These are phyloP conservation scores for Fusarium beomiforme DNA, from an alignment of 2,329 filamentous ascomycete genomes.

Conservation along the genomic window DNA sequence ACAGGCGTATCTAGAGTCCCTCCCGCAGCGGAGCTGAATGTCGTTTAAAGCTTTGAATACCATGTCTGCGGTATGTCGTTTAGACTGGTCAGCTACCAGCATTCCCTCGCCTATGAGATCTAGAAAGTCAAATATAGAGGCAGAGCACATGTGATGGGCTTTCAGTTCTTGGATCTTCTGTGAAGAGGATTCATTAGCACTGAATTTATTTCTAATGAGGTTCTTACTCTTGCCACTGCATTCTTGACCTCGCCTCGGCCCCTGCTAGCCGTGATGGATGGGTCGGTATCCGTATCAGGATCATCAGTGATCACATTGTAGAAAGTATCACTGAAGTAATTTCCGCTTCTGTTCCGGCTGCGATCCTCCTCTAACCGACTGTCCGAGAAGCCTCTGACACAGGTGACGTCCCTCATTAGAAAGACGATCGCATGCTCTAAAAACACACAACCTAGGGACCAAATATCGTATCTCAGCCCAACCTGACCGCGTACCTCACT, in stretches of 20 bases:
- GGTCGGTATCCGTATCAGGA: rapidly evolving
- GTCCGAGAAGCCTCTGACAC: neutral
- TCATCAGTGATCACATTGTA: neutral
- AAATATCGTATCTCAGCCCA: neutral
- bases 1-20: neutral
- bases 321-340: neutral
- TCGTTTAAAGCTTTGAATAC: neutral
- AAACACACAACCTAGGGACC: neutral
- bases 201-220: neutral
- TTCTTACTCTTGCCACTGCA: neutral
- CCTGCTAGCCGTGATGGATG: too few relatives aligned
- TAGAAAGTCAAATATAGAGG: neutral
- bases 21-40: neutral
- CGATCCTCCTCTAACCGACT: neutral
- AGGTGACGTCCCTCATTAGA: neutral
- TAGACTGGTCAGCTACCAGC: neutral
- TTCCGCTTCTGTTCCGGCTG: neutral
- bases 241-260: neutral
- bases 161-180: neutral
- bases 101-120: neutral
- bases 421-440: neutral
- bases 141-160: neutral
- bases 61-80: neutral
- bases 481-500: neutral
- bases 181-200: neutral